Base-by-base conservation (phyloP, 1,284 basidiomycete species). In the Tranzscheliella williamsii region DNA sequence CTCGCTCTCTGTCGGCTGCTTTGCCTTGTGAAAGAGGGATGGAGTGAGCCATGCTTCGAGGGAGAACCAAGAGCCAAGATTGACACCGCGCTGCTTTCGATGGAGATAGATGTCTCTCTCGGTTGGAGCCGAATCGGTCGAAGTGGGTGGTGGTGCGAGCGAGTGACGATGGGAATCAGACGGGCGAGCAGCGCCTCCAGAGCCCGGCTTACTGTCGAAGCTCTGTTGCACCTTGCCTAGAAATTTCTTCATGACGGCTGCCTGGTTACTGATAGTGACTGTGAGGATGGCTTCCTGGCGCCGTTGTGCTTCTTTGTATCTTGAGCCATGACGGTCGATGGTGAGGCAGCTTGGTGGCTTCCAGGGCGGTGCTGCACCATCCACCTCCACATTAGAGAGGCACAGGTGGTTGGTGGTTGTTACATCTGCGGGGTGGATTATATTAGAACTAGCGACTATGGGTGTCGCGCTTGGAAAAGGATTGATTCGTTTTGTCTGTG, bases 41-140 rank as follows among this genome's bases (percentile, higher is more conserved):
- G 66, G 65, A 1, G 72, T 80, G 71, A 82, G 58, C 75, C 75
- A 77, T 5, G 47, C 39, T 42, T 77, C 75, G 36, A 76, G 68
- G 17, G 72, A 56, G 57, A 75, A 77, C 60, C 69, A 70, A 23
- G 79, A 75, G 83, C 90, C 90, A 11, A 92, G 83, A 75, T 91
- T 92, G 27, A 91, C 85, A 17, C 89, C 89, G 32, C 86, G 82
- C 74, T 91, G 90, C 74, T 86, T 86, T 35, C 89, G 82, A 78
- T 85, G 87, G 21, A 84, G 83, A 62, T 84, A 86, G 42, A 85
- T 66, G 52, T 82, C 81, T 1, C 57, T 41, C 1, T 27, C 37
- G n/a, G 46, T 48, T 13, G 66, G 66, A 1, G 57, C 44, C 7
- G 40, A 17, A 23, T 50, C 49, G 37, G 54, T 34, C 16, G 60